Percentiles rank a stretch among this genome's conserved stretches.
phyloP scores from a whole-genome alignment of 2,329 filamentous ascomycete species.

The Coniosporium tulheliwenetii region DNA sequence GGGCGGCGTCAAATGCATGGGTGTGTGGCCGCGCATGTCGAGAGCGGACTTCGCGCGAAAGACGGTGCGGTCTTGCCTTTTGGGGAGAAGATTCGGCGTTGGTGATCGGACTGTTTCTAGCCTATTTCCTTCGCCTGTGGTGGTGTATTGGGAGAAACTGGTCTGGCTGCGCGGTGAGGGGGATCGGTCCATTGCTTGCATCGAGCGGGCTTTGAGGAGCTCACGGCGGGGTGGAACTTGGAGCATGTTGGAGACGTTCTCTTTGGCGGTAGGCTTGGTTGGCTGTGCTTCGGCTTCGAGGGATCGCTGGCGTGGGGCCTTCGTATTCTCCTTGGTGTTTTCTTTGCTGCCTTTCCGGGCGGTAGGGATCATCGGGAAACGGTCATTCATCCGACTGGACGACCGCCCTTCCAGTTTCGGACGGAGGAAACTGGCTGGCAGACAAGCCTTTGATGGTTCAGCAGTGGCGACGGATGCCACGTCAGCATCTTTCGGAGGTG shows the following conservation, averaged over 20 bases:
- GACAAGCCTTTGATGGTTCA: too few relatives aligned
- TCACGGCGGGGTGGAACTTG: not conserved
- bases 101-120: not conserved
- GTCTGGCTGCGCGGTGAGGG: not conserved
- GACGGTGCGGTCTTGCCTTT: not conserved
- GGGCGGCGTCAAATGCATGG: constrained; percentile 3
- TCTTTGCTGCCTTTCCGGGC: constrained; percentile 11
- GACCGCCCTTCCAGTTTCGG: constrained; percentile 4
- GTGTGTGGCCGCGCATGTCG: constrained; percentile 15
- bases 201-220: not conserved
- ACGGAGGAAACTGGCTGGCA: not conserved
- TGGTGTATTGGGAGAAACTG: not conserved
- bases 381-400: constrained; percentile 27
- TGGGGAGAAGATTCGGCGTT: not conserved
- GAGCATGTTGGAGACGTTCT: not conserved
- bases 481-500: too few relatives aligned
- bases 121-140: not conserved
- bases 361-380: constrained; percentile 24
- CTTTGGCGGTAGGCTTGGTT: constrained; percentile 2
- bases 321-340: not conserved
- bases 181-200: not conserved
- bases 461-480: too few relatives aligned
- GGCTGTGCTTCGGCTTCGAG: not conserved
- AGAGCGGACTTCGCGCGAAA: constrained; percentile 12
- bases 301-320: not conserved